Evolutionary conservation across 2,329 filamentous ascomycete species (phyloP).

Genomic region (Aspergillus tamarii): DNA sequence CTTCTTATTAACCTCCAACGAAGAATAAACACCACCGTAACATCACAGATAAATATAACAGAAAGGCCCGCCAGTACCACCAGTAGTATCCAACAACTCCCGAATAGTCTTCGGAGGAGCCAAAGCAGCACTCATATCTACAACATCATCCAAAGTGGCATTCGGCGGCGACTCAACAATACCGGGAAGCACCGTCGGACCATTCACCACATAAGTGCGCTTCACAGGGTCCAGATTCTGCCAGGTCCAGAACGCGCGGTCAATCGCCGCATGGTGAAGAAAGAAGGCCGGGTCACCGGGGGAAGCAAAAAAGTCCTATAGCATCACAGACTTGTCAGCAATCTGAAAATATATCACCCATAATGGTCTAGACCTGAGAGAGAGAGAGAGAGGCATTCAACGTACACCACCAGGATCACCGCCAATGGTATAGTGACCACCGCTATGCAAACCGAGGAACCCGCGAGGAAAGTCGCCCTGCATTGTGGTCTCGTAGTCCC

Average conservation of each 20-base stretch:
- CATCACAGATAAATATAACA: slow-evolving; percentile 28
- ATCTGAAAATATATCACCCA: not conserved
- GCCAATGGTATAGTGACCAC: slow-evolving; percentile 50
- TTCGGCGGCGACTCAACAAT: slow-evolving; percentile 13
- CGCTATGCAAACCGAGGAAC: slow-evolving; percentile 47
- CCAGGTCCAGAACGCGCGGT: slow-evolving; percentile 53
- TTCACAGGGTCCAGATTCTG: slow-evolving; percentile 39
- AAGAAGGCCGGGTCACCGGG: slow-evolving; percentile 52
- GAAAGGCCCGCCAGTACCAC: slow-evolving; percentile 26
- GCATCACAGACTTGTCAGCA: not conserved
- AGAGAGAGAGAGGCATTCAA: not conserved
- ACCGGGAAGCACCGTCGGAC: slow-evolving; percentile 17
- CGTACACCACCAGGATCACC: slow-evolving; percentile 45
- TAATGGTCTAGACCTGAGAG: no score
- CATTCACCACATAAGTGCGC: slow-evolving; percentile 5
- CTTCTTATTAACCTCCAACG: not conserved
- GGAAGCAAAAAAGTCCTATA: slow-evolving; percentile 47
- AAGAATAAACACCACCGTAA: not conserved
- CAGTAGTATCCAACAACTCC: slow-evolving; percentile 26
- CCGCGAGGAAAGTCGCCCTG: slow-evolving; percentile 26
- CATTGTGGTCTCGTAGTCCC: slow-evolving; percentile 23
- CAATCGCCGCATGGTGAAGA: slow-evolving; percentile 51
- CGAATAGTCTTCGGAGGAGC: slow-evolving; percentile 17
- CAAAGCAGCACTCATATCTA: slow-evolving; percentile 24
- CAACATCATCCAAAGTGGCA: slow-evolving; percentile 29